Evolutionary conservation across 225 moss, liverwort and hornwort genomes (phyloP).

Genomic region (Asterella californica): DNA sequence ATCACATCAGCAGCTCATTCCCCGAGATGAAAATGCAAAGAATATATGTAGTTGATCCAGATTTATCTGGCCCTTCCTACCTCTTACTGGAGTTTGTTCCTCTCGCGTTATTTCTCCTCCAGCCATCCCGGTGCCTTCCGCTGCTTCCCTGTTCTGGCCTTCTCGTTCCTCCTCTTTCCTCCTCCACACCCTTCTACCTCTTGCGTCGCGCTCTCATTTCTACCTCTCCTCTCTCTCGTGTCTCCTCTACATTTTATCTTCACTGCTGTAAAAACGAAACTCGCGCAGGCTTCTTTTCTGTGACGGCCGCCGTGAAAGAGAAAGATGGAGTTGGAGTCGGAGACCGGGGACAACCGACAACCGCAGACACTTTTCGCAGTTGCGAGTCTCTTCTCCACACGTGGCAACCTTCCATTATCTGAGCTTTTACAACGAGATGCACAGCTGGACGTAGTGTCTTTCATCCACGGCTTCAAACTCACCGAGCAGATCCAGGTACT

Average conservation of each 20-base stretch:
- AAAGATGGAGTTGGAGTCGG: no score
- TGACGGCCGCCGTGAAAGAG: background rate
- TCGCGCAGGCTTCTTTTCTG: conserved; percentile 5
- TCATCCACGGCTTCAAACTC: background rate
- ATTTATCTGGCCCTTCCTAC: background rate
- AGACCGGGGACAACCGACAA: background rate
- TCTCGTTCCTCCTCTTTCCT: background rate
- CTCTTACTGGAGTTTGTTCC: background rate
- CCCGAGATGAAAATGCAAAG: conserved; percentile 2
- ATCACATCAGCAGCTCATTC: conserved; percentile 15
- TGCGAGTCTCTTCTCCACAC: background rate
- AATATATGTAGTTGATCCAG: background rate
- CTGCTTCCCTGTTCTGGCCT: background rate
- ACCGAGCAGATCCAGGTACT: background rate
- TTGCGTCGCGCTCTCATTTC: background rate
- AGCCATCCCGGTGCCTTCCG: background rate
- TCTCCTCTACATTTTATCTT: background rate
- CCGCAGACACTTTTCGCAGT: background rate
- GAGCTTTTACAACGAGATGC: background rate
- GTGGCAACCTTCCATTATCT: background rate
- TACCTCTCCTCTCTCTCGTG: background rate
- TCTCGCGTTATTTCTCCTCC: background rate
- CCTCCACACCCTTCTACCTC: background rate
- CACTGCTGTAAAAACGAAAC: background rate
- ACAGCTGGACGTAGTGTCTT: background rate